Base-by-base conservation (phyloP, 1,284 basidiomycete species). In the Leccinum fallax region DNA sequence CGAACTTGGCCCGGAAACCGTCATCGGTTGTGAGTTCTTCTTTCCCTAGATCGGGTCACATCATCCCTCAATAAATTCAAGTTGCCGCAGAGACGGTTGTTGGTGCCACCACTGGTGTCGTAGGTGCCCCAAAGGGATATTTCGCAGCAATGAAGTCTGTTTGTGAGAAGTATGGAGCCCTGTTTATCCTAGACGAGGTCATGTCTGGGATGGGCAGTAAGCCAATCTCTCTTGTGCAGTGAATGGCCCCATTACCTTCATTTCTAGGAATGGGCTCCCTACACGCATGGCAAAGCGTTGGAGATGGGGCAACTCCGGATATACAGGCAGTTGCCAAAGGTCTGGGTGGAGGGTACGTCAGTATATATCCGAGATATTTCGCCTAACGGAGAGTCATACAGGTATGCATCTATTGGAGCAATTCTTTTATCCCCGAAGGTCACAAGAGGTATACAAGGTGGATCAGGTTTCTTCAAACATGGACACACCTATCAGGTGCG, bases 141-240 rank as follows among this genome's bases (percentile, higher is more conserved):
- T 89, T 93, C 70, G 85, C 85, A 73, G 90, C 90, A 4, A 92
- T 95, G 85, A 92, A 92, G 69, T 85, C 85, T 7, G 90, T 95
- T n/a, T 94, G 93, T 69, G 85, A 93, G 58, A 92, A 91, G 71
- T 90, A 94, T 66, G 93, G 90, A 5, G 91, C 90, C 1, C 76
- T 95, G n/a, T 88, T 95, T 73, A 91, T 94, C 53, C 82, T 94
- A 49, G 93, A 95, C 71, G 93, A 95, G 76, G 85, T 90, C 63
- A 90, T 90, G 94, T 88, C 88, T 69, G 93, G 93, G 34, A 93
- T 94, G 88, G 93, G 92, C 51, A 85, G 92, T 86, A 74, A 77
- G 87, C 78, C 26, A 16, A 38, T 19, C 32, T 58, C 34, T 26
- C 10, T 61, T 56, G 9, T 38, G 19, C 10, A 13, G 1, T 49